Conservation (phyloP, 345 rosid genomes). For the Lepidium didymum region DNA sequence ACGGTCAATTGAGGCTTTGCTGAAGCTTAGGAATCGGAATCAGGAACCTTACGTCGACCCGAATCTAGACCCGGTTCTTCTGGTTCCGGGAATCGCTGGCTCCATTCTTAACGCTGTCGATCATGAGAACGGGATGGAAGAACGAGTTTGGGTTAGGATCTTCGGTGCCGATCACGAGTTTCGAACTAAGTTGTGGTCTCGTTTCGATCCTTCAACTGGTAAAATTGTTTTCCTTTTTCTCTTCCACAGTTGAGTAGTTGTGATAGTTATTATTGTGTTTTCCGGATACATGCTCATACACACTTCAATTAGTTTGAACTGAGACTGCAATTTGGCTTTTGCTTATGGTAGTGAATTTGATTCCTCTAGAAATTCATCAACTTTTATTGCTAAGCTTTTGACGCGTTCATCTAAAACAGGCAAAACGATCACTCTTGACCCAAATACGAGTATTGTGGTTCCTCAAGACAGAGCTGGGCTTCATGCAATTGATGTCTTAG, state of each 20-base stretch:
- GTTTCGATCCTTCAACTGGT: constrained; percentile 82
- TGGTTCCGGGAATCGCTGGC: constrained; percentile 91
- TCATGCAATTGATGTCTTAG: constrained; percentile 77
- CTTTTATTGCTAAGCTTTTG: not conserved
- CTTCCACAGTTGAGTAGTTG: not conserved
- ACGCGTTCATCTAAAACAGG: constrained; percentile 39
- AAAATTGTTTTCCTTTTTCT: not conserved
- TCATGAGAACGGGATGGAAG: constrained; percentile 43
- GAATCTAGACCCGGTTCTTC: constrained; percentile 76
- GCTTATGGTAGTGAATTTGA: not conserved
- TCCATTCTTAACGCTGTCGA: constrained; percentile 77
- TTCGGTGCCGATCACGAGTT: constrained; percentile 67
- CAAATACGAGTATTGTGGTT: constrained; percentile 55
- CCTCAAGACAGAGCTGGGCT: constrained; percentile 92
- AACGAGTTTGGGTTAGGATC: constrained; percentile 89
- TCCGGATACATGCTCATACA: not conserved
- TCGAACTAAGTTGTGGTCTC: constrained; percentile 90
- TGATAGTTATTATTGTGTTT: not conserved
- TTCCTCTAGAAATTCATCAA: not conserved
- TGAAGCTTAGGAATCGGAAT: constrained; percentile 40
- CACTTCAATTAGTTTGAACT: not conserved
- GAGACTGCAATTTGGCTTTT: not conserved
- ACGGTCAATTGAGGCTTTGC: constrained; percentile 64
- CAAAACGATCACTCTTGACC: constrained; percentile 58
- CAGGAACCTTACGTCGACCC: constrained; percentile 71